A percentile compares a stretch with the other conserved stretches of the same genome.
Evolutionary conservation across 805 yeast species (phyloP).

Genomic region (Tetrapisispora phaffii): DNA sequence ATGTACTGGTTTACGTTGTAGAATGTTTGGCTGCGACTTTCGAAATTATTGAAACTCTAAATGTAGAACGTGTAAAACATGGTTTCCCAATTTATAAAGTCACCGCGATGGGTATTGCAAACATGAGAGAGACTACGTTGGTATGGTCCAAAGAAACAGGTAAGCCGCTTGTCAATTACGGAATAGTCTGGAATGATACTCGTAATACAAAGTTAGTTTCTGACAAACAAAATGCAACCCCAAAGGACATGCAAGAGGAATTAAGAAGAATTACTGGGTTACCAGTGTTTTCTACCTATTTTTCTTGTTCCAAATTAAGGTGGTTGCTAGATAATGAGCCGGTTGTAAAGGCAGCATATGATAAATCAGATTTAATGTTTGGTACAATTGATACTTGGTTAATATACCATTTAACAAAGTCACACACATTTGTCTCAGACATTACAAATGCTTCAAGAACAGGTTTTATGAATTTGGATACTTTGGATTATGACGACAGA

Average conservation of each 20-base stretch:
- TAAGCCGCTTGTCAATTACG: constrained; percentile 63
- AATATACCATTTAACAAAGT: constrained; percentile 68
- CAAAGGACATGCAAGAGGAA: constrained; percentile 45
- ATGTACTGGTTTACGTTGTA: constrained; percentile 60
- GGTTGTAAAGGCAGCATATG: constrained; percentile 55
- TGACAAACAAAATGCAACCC: constrained; percentile 44
- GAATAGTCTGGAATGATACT: constrained; percentile 94
- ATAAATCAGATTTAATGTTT: constrained; percentile 71
- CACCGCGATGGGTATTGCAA: constrained; percentile 76
- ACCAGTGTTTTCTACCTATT: constrained; percentile 75
- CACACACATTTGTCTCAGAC: constrained; percentile 67
- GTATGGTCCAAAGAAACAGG: constrained; percentile 85
- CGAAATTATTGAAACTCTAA: constrained; percentile 45
- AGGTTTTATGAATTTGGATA: constrained; percentile 74
- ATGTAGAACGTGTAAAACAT: constrained; percentile 37
- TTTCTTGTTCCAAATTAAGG: constrained; percentile 78
- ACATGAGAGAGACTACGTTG: constrained; percentile 90
- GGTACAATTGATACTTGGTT: constrained; percentile 96
- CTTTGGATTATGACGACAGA: constrained; percentile 64
- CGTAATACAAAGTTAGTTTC: constrained; percentile 68
- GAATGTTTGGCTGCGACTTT: constrained; percentile 67
- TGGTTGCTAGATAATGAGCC: constrained; percentile 83
- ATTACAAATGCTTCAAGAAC: constrained; percentile 89
- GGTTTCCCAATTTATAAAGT: constrained; percentile 49
- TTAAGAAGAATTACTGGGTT: constrained; percentile 66